Evolutionary conservation across 169 alveolate species (phyloP).

Genomic region (Neospora caninum): DNA sequence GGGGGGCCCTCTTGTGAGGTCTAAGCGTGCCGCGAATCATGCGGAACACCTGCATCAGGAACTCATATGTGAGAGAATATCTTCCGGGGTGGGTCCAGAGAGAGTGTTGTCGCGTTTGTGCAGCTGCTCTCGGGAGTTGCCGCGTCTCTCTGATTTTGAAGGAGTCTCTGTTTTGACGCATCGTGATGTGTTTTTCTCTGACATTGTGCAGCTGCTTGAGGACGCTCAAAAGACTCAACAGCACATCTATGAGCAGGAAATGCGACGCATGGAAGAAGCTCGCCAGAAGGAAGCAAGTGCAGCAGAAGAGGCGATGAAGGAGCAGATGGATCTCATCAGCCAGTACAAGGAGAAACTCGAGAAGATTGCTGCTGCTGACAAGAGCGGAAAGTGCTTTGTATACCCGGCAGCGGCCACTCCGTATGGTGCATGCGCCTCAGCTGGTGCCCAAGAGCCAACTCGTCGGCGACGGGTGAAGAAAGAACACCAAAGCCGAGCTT

Average conservation of each 20-base stretch:
- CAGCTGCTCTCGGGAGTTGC: too few relatives aligned
- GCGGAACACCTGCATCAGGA: too few relatives aligned
- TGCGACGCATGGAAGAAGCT: conserved; percentile 63
- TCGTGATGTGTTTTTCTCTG: background rate
- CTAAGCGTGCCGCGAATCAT: too few relatives aligned
- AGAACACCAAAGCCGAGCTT: background rate
- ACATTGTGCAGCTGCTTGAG: conserved; percentile 66
- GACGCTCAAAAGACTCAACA: conserved; percentile 71
- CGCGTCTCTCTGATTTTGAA: too few relatives aligned
- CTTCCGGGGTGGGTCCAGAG: too few relatives aligned
- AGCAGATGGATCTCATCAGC: conserved; percentile 58
- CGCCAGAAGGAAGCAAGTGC: conserved; percentile 68
- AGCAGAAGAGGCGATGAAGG: conserved; percentile 60
- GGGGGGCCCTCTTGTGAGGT: too few relatives aligned
- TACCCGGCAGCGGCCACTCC: conserved; percentile 85
- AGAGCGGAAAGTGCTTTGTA: conserved; percentile 83
- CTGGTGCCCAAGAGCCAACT: conserved; percentile 86
- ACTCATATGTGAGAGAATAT: too few relatives aligned
- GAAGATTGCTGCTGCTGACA: conserved; percentile 72
- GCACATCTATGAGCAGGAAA: conserved; percentile 67
- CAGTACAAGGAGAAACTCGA: conserved; percentile 65
- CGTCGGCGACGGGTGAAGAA: conserved; percentile 70
- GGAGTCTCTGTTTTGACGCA: too few relatives aligned
- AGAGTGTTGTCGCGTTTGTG: too few relatives aligned
- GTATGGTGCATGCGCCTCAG: conserved; percentile 86